These are phyloP conservation scores for Backusella macrospora DNA, from an alignment of 192 early-diverging fungal genomes.

Conservation along the genomic window DNA sequence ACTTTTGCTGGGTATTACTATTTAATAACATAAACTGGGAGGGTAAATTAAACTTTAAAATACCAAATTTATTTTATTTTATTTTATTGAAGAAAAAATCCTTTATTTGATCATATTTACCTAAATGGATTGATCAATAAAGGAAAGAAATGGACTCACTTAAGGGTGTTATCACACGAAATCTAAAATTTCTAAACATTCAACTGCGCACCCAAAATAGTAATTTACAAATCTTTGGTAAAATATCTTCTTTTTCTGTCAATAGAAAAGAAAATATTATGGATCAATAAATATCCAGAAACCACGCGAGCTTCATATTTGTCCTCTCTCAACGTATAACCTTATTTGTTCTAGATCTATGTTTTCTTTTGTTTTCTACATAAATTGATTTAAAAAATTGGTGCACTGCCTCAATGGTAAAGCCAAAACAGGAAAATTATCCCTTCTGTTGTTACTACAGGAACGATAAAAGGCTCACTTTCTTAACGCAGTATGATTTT, in stretches of 20 bases:
- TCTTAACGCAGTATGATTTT: not conserved
- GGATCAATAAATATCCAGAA: not conserved
- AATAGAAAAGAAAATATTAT: not conserved
- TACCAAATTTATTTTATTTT: too few species aligned
- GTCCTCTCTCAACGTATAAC: too few species aligned
- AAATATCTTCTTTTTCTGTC: not conserved
- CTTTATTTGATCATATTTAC: constrained; percentile 10
- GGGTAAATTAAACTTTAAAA: too few species aligned
- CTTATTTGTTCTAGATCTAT: not conserved
- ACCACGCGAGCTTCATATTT: not conserved
- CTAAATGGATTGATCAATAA: not conserved
- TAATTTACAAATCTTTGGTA: not conserved
- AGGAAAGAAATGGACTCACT: not conserved
- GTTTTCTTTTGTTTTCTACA: not conserved
- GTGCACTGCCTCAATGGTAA: constrained; percentile 6
- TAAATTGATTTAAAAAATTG: not conserved
- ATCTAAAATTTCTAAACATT: not conserved
- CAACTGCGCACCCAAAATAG: not conserved
- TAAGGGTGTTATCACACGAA: not conserved
- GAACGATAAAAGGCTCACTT: not conserved
- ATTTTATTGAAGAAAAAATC: not conserved
- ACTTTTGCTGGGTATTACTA: too few species aligned
- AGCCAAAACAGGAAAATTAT: not conserved
- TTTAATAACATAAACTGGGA: too few species aligned
- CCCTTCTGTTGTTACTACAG: not conserved